phyloP scores from a whole-genome alignment of 495 filamentous ascomycete species.

The Podospora sp. region DNA sequence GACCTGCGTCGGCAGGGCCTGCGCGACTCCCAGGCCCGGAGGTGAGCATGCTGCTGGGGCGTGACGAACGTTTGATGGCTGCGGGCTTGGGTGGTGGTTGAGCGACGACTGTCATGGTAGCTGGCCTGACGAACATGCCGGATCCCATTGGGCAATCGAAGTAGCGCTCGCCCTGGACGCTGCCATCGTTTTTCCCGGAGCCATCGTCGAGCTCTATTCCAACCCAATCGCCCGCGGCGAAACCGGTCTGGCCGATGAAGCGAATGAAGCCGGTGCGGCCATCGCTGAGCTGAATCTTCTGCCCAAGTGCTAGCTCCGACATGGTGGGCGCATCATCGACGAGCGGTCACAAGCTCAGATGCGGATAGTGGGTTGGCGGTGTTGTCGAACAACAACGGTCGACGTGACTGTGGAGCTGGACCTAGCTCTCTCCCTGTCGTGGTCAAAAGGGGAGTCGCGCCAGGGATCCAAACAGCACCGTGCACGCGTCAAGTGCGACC shows the following conservation, averaged over 20 bases:
- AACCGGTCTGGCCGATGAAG: slow-evolving; percentile 77
- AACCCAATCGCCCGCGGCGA: slow-evolving; percentile 83
- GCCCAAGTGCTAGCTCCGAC: slow-evolving; percentile 49
- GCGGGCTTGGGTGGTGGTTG: slow-evolving; percentile 48
- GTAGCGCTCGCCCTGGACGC: slow-evolving; percentile 85
- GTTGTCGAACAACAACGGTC: neutral
- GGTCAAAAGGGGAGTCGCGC: neutral
- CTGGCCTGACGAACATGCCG: slow-evolving; percentile 87
- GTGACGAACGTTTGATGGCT: slow-evolving; percentile 34
- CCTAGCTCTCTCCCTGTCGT: slow-evolving; percentile 6
- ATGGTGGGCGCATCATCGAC: slow-evolving; percentile 33
- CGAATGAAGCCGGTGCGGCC: slow-evolving; percentile 76
- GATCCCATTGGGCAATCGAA: slow-evolving; percentile 78
- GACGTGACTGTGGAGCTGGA: neutral
- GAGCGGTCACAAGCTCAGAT: neutral
- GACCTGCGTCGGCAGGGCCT: slow-evolving; percentile 49
- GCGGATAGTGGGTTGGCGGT: neutral
- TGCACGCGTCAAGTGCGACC: slow-evolving; percentile 7
- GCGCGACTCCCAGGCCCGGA: slow-evolving; percentile 31
- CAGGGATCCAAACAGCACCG: slow-evolving; percentile 1
- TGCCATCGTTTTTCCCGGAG: slow-evolving; percentile 93
- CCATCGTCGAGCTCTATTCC: slow-evolving; percentile 84
- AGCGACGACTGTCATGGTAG: slow-evolving; percentile 62
- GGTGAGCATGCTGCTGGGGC: slow-evolving; percentile 44
- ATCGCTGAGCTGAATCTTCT: slow-evolving; percentile 68